These are phyloP conservation scores for Hyaloraphidium curvatum DNA, from an alignment of 192 early-diverging fungal species.

Conservation along the genomic window DNA sequence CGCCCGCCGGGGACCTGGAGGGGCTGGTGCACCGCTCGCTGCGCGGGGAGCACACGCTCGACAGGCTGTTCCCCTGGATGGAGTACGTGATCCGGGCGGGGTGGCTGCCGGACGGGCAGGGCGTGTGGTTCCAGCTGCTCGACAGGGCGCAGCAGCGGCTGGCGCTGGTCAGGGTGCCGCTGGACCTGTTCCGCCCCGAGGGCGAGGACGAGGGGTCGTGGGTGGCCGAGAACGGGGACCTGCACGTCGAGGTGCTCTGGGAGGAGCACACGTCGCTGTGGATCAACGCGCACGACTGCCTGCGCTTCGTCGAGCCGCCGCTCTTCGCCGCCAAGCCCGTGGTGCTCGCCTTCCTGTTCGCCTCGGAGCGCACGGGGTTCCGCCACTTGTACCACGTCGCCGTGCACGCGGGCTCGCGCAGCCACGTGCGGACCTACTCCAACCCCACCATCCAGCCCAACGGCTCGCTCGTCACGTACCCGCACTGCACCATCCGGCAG, in stretches of 20 bases:
- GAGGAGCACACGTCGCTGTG: constrained; percentile 30
- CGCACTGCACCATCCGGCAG: constrained; percentile 9
- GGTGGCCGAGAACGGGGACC: constrained; percentile 5
- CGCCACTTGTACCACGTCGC: constrained; percentile 34
- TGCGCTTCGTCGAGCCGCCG: constrained; percentile 11
- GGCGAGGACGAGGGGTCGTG: constrained; percentile 14
- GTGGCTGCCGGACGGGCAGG: constrained; percentile 34
- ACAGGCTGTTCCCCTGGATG: constrained; percentile 36
- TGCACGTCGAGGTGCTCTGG: constrained; percentile 22
- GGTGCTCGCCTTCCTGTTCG: constrained; percentile 22
- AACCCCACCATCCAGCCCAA: no score
- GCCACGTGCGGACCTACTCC: no score
- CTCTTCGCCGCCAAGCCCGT: not conserved
- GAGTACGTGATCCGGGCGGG: constrained; percentile 47
- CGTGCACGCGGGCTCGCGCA: no score
- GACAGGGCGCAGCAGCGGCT: constrained; percentile 29
- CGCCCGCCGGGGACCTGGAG: constrained; percentile 12
- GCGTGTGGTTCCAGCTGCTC: constrained; percentile 36
- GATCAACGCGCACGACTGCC: constrained; percentile 38
- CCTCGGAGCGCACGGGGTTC: constrained; percentile 36
- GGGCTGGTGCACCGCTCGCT: constrained; percentile 19
- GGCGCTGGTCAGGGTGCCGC: constrained; percentile 27
- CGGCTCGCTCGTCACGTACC: no score
- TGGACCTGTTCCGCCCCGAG: constrained; percentile 24
- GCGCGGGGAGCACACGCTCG: constrained; percentile 16